A percentile compares a stretch with the other conserved stretches of the same genome.
Conservation (phyloP, 1,284 basidiomycete genomes). For the Stygiomarasmius scandens region DNA sequence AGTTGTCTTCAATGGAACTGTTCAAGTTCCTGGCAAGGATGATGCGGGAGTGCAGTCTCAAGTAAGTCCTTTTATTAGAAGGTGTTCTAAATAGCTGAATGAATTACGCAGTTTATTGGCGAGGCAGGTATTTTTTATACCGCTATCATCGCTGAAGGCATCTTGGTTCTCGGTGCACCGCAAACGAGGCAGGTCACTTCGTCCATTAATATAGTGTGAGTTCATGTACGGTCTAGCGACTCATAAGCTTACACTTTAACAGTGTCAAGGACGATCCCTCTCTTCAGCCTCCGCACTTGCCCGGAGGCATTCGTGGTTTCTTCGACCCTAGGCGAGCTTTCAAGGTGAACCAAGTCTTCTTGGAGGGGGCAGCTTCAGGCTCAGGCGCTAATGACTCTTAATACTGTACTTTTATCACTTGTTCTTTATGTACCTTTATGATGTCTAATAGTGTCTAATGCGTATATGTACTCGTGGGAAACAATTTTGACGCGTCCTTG, state of each 20-base stretch:
- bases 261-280: slow-evolving; percentile 13
- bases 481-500: too few species aligned
- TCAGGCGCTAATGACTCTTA: too few species aligned
- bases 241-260: background rate
- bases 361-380: too few species aligned
- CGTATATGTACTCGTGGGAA: too few species aligned
- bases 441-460: too few species aligned
- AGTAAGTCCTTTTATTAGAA: background rate
- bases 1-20: slow-evolving; percentile 26
- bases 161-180: slow-evolving; percentile 23
- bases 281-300: background rate
- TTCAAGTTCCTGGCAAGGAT: slow-evolving; percentile 23
- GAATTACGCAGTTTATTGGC: slow-evolving; percentile 1
- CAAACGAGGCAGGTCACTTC: slow-evolving; percentile 24
- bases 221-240: background rate
- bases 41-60: background rate
- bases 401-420: too few species aligned
- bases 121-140: slow-evolving; percentile 22
- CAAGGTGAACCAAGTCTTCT: slow-evolving; percentile 22
- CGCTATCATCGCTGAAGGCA: slow-evolving; percentile 22
- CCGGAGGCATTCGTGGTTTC: slow-evolving; percentile 19
- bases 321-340: slow-evolving; percentile 26
- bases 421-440: too few species aligned
- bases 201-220: slow-evolving; percentile 32
- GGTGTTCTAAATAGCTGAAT: background rate